Conservation (phyloP, 2,329 filamentous ascomycete genomes). For the Venturia pyrina region DNA sequence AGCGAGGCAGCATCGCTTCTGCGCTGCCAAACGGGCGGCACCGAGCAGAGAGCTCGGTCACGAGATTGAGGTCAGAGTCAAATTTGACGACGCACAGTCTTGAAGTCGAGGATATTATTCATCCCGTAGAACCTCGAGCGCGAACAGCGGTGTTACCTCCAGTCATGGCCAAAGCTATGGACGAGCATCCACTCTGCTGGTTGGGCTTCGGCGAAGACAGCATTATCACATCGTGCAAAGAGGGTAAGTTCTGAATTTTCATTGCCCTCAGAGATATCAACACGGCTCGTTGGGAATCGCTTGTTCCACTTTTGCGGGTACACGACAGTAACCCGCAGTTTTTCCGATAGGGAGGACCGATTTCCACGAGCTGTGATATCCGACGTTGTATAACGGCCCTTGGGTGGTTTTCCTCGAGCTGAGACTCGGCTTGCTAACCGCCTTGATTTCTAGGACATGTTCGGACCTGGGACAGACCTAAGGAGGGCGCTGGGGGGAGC, state of each 20-base stretch:
- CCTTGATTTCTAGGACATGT: slow-evolving; percentile 50
- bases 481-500: slow-evolving; percentile 28
- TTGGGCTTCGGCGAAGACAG: slow-evolving; percentile 87
- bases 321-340: background rate
- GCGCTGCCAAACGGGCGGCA: slow-evolving; percentile 41
- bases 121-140: slow-evolving; percentile 75
- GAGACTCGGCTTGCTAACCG: background rate
- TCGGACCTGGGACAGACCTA: slow-evolving; percentile 62
- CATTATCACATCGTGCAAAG: slow-evolving; percentile 86
- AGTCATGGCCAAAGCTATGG: slow-evolving; percentile 63
- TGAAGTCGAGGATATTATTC: slow-evolving; percentile 54
- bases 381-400: background rate
- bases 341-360: background rate
- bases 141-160: slow-evolving; percentile 80
- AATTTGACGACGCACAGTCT: slow-evolving; percentile 7
- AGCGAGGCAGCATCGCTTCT: slow-evolving; percentile 44
- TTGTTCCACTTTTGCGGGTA: background rate
- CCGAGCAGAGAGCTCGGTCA: slow-evolving; percentile 52
- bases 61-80: slow-evolving; percentile 41
- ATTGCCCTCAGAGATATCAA: background rate
- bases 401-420: background rate
- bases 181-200: slow-evolving; percentile 81
- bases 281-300: background rate
- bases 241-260: slow-evolving; percentile 38
- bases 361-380: background rate